These are phyloP conservation scores for Prunus fruticosa DNA, from an alignment of 306 rosid genomes.

Conservation along the genomic window DNA sequence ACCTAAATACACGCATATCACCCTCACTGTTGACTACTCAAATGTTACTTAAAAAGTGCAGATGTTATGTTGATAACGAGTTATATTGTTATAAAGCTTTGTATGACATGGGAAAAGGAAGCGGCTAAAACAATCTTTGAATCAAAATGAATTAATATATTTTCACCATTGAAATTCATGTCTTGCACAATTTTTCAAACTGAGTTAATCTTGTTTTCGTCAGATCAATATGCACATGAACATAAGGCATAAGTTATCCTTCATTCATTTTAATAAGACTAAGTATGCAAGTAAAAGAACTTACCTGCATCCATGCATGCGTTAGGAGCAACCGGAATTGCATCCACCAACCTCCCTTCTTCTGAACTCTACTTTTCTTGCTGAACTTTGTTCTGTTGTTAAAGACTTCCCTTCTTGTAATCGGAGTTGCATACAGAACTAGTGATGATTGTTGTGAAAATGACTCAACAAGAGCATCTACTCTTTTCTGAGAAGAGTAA, in stretches of 20 bases:
- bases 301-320: slow-evolving; percentile 98
- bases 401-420: slow-evolving; percentile 42
- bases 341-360: slow-evolving; percentile 85
- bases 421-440: slow-evolving; percentile 72
- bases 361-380: slow-evolving; percentile 43
- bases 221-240: no score
- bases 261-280: not conserved
- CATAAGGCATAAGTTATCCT: no score
- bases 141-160: not conserved
- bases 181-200: not conserved
- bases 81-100: slow-evolving; percentile 7
- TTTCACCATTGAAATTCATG: not conserved
- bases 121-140: not conserved
- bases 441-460: slow-evolving; percentile 57
- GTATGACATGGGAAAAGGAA: not conserved
- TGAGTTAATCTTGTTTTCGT: not conserved
- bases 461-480: slow-evolving; percentile 78
- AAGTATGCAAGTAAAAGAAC: slow-evolving; percentile 7
- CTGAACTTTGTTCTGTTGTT: slow-evolving; percentile 32
- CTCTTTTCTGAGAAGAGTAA: slow-evolving; percentile 68
- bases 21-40: slow-evolving; percentile 2
- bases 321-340: slow-evolving; percentile 82
- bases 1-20: slow-evolving; percentile 9
- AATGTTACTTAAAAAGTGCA: not conserved
- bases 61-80: not conserved